Percentiles rank a stretch among this genome's conserved stretches.
phyloP scores from a whole-genome alignment of 176 grass and related monocot genomes.

The Areca catechu region DNA sequence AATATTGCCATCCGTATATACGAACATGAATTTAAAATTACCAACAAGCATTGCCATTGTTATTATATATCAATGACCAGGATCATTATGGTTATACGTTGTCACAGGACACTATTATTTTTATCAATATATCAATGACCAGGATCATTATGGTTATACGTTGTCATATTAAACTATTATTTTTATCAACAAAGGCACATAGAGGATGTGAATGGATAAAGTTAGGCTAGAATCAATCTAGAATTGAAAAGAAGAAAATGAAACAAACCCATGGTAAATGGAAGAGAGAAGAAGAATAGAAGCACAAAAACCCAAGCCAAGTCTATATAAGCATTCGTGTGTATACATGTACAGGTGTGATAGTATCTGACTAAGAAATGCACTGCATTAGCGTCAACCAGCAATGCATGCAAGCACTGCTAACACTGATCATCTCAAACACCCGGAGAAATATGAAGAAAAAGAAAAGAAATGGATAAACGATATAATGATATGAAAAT shows the following conservation, averaged over 20 bases:
- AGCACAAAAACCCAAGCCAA: neutral
- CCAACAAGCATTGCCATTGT: too few species aligned
- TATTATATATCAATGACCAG: too few species aligned
- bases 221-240: too few species aligned
- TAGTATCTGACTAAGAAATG: constrained; percentile 6
- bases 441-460: neutral
- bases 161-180: too few species aligned
- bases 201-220: too few species aligned
- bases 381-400: constrained; percentile 1
- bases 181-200: too few species aligned
- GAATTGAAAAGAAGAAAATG: neutral
- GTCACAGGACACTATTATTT: too few species aligned
- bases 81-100: too few species aligned
- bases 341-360: neutral
- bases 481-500: neutral
- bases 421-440: constrained; percentile 2
- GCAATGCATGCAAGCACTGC: neutral
- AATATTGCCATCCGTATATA: too few species aligned
- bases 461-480: neutral
- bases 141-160: too few species aligned
- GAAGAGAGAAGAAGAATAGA: neutral
- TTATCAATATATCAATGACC: too few species aligned
- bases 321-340: neutral
- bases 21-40: too few species aligned
- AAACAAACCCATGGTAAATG: neutral